phyloP scores from a whole-genome alignment of 176 grass and related monocot species.

The Lolium multiflorum region DNA sequence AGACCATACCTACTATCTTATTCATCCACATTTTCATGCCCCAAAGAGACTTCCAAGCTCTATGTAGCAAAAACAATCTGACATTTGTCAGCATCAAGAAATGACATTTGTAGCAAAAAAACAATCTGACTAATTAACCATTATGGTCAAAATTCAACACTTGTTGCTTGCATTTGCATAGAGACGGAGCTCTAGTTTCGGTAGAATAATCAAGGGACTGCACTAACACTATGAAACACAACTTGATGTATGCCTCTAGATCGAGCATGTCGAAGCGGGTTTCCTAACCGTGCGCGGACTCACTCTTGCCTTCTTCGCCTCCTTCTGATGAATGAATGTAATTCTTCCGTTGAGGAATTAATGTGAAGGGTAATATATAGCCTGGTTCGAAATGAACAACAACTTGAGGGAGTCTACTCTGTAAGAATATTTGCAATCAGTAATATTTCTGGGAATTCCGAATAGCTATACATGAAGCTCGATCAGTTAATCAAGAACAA shows the following conservation, averaged over 20 bases:
- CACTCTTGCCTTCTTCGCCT: no score
- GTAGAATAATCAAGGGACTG: no score
- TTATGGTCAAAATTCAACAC: neutral
- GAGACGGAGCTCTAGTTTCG: no score
- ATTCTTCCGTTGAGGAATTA: no score
- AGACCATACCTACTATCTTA: neutral
- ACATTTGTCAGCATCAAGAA: neutral
- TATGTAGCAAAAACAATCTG: neutral
- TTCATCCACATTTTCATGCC: neutral
- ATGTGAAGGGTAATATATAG: no score
- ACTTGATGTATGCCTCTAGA: no score
- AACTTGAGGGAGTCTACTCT: neutral
- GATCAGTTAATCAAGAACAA: neutral
- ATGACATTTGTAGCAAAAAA: no score
- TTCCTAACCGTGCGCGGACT: no score
- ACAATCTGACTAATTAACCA: neutral
- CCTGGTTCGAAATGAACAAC: neutral
- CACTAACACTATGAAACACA: no score
- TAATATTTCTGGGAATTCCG: neutral
- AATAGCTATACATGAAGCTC: neutral
- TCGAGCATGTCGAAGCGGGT: no score
- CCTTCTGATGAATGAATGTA: no score
- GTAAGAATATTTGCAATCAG: neutral
- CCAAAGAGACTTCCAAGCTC: constrained; percentile 4
- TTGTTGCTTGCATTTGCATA: no score